Percentiles rank a stretch among this genome's conserved stretches.
Conservation (phyloP, 768 basidiomycete genomes). For the Kwoniella sp. region DNA sequence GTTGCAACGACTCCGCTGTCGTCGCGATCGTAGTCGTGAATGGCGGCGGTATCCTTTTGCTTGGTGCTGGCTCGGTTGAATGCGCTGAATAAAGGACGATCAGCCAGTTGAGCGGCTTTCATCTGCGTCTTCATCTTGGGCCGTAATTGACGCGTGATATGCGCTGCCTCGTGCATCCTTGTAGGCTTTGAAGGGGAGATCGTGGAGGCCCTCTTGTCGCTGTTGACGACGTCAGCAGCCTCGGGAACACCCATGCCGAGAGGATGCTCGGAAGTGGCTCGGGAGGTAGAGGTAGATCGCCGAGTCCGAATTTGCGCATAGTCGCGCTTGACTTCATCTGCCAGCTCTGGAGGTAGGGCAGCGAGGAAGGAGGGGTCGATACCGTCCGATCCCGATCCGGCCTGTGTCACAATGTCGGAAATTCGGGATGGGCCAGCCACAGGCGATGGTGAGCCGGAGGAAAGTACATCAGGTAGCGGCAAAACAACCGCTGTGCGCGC, state of each 20-base stretch:
- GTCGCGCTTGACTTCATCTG: constrained; percentile 41
- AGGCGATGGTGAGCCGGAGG: constrained; percentile 5
- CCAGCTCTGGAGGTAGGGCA: constrained; percentile 41
- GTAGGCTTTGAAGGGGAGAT: constrained; percentile 29
- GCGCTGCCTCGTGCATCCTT: constrained; percentile 34
- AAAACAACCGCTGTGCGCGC: too few species aligned
- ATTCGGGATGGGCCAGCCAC: constrained; percentile 23
- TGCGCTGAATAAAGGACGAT: constrained; percentile 40
- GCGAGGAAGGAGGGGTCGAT: constrained; percentile 51
- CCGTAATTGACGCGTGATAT: constrained; percentile 43
- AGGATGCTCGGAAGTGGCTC: constrained; percentile 23
- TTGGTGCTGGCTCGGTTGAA: constrained; percentile 30
- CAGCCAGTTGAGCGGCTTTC: constrained; percentile 35
- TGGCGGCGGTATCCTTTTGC: background rate
- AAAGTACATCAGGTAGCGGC: too few species aligned
- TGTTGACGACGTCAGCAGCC: background rate
- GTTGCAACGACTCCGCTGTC: background rate
- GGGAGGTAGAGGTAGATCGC: background rate
- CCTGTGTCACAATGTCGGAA: constrained; percentile 2
- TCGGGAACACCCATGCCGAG: too few species aligned
- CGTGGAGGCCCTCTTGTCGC: constrained; percentile 7
- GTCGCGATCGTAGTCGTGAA: constrained; percentile 1
- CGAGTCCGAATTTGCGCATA: constrained; percentile 7
- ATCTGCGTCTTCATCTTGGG: constrained; percentile 46
- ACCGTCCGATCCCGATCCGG: constrained; percentile 38